phyloP scores from a whole-genome alignment of 345 rosid genomes.

The Corchorus capsularis region DNA sequence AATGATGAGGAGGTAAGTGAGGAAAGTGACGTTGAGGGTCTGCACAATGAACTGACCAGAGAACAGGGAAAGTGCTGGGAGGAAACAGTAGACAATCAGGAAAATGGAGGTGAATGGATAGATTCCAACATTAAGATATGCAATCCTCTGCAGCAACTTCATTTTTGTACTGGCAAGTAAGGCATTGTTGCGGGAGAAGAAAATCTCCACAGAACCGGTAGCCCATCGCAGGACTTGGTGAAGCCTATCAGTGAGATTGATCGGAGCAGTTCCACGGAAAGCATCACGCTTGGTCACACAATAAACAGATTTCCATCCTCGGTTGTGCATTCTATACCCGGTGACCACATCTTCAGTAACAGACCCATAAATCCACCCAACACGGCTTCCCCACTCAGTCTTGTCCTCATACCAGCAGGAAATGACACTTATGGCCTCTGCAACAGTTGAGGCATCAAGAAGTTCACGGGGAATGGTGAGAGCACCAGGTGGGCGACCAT shows the following conservation, averaged over 20 bases:
- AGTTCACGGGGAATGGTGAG: constrained; percentile 88
- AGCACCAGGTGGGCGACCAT: constrained; percentile 95
- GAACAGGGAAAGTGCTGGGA: constrained; percentile 93
- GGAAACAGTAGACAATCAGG: constrained; percentile 96
- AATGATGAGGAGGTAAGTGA: constrained; percentile 75
- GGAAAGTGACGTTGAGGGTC: constrained; percentile 81
- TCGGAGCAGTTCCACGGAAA: constrained; percentile 95
- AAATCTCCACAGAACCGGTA: constrained; percentile 96
- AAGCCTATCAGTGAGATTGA: constrained; percentile 94
- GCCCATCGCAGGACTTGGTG: constrained; percentile 99
- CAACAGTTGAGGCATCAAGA: constrained; percentile 93
- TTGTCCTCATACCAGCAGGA: constrained; percentile 99
- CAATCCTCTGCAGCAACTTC: constrained; percentile 90
- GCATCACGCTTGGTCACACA: constrained; percentile 98
- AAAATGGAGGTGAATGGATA: constrained; percentile 95
- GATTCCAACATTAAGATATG: constrained; percentile 93
- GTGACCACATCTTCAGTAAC: constrained; percentile 99
- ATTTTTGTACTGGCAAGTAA: constrained; percentile 79
- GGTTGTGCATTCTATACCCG: constrained; percentile 96
- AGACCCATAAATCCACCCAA: constrained; percentile 99
- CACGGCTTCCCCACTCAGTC: constrained; percentile 98
- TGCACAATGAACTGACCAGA: constrained; percentile 95
- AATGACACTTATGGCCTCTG: constrained; percentile 95
- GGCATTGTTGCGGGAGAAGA: constrained; percentile 96
- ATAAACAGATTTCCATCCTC: constrained; percentile 98